Conservation (phyloP, 2,329 filamentous ascomycete species). For the Dactylellina cionopaga region DNA sequence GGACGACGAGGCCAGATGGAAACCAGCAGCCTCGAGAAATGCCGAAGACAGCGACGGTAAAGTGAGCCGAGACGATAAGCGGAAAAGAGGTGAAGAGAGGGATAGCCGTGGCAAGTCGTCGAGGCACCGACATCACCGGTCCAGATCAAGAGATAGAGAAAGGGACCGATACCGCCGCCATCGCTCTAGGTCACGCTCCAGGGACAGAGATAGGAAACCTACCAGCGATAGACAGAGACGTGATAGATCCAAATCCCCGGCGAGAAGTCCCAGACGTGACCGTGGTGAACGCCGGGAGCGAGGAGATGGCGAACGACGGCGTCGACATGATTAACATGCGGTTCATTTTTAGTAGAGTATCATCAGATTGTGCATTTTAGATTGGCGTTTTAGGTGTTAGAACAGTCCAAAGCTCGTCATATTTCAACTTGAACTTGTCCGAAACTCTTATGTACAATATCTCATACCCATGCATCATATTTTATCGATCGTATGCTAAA, state of each 20-base stretch:
- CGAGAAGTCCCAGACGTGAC: neutral
- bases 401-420: neutral
- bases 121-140: slow-evolving; percentile 57
- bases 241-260: slow-evolving; percentile 32
- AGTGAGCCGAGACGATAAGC: slow-evolving; percentile 59
- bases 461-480: neutral
- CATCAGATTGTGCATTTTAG: neutral
- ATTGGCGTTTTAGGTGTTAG: slow-evolving; percentile 19
- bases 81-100: slow-evolving; percentile 59
- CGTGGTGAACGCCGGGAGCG: slow-evolving; percentile 21
- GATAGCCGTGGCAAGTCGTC: slow-evolving; percentile 55
- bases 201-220: slow-evolving; percentile 32
- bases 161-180: slow-evolving; percentile 57
- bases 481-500: neutral
- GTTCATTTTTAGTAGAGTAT: neutral
- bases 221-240: slow-evolving; percentile 21
- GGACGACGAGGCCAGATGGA: slow-evolving; percentile 53
- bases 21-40: slow-evolving; percentile 56
- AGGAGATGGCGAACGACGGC: slow-evolving; percentile 32
- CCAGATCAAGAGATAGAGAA: slow-evolving; percentile 55
- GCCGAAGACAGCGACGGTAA: slow-evolving; percentile 50
- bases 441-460: slow-evolving; percentile 1
- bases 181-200: slow-evolving; percentile 32
- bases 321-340: slow-evolving; percentile 19
- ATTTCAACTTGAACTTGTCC: neutral